Base-by-base conservation (phyloP, 805 yeast genomes). In the Candida parachauliodes region DNA sequence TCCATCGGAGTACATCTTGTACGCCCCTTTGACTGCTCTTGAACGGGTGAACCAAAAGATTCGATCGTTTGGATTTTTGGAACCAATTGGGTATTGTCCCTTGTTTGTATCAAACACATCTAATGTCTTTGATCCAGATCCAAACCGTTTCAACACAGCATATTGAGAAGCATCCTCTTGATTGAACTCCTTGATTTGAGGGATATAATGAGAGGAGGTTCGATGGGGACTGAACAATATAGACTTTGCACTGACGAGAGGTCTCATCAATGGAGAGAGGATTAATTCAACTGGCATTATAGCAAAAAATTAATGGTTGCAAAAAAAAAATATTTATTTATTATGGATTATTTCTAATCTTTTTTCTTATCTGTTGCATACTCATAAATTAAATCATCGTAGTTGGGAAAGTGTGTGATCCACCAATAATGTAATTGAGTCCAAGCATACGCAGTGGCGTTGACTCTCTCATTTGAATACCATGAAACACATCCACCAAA, bases 11-110 rank as follows among this genome's bases (percentile, higher is more conserved):
- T 63, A 77, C 77, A 78, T 70, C 51, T 71, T 76, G 59, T 77
- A 79, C 2, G 81, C 79, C 34, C 84, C 83, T 55, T 77, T 78
- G 35, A 78, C 83, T 3, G 83, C 81, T 44, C 83, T 65, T n/a
- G 83, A 77, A 46, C 83, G 65, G 11, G 65, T 68, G 60, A 76
- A 73, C 71, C 77, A 72, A 49, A 71, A 77, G 12, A 76, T 46
- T 20, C 73, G 57, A 31, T 73, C 59, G 11, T 58, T 55, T n/a
- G 70, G 65, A 33, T 74, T 69, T 3, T 56, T 49, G 14, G 73
- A 62, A 4, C 74, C 74, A 33, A 56, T 40, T 8, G 71, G 66
- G 6, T 59, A 42, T 8, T 51, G 53, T 16, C 65, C 68, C 12
- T 56, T 54, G 19, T 62, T 49, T n/a, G 74, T 65, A 42, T 70